Percentiles rank a stretch among this genome's conserved stretches.
These are phyloP conservation scores for Microthlaspi erraticum DNA, from an alignment of 345 rosid genomes.

Conservation along the genomic window DNA sequence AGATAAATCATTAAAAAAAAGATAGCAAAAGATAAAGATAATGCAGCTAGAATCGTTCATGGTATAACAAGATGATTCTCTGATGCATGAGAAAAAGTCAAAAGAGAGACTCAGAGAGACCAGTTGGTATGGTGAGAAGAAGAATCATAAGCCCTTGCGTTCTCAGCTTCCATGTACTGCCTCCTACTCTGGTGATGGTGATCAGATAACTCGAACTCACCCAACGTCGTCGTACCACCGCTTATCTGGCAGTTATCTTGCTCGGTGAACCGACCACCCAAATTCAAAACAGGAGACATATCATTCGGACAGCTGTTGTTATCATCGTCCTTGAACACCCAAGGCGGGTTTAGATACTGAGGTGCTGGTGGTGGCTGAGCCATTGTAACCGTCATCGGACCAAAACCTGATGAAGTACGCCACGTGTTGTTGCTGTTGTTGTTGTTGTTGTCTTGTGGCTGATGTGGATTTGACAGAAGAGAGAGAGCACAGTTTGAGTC, in stretches of 20 bases:
- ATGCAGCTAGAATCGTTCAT: conserved; percentile 19
- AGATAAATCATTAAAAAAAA: not conserved
- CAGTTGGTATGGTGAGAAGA: conserved; percentile 70
- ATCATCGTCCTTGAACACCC: conserved; percentile 62
- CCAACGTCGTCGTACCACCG: conserved; percentile 42
- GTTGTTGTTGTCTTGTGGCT: conserved; percentile 57
- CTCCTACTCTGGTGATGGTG: conserved; percentile 56
- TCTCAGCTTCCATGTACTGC: conserved; percentile 62
- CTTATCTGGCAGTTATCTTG: conserved; percentile 46
- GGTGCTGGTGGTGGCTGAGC: conserved; percentile 56
- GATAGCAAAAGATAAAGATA: conserved; percentile 10
- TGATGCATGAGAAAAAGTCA: conserved; percentile 15
- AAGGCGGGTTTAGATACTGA: conserved; percentile 57
- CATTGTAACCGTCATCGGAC: conserved; percentile 50
- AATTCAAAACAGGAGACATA: conserved; percentile 57
- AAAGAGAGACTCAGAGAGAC: conserved; percentile 56
- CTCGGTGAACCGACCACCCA: conserved; percentile 56
- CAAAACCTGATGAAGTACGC: conserved; percentile 48
- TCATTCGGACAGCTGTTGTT: conserved; percentile 45
- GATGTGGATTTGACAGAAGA: conserved; percentile 98
- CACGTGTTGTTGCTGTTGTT: conserved; percentile 49
- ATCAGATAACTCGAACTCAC: conserved; percentile 57
- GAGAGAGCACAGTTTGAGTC: conserved; percentile 98
- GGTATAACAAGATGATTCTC: conserved; percentile 11
- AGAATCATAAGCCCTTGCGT: conserved; percentile 61